phyloP scores from a whole-genome alignment of 345 rosid genomes.

The Laguncularia racemosa region DNA sequence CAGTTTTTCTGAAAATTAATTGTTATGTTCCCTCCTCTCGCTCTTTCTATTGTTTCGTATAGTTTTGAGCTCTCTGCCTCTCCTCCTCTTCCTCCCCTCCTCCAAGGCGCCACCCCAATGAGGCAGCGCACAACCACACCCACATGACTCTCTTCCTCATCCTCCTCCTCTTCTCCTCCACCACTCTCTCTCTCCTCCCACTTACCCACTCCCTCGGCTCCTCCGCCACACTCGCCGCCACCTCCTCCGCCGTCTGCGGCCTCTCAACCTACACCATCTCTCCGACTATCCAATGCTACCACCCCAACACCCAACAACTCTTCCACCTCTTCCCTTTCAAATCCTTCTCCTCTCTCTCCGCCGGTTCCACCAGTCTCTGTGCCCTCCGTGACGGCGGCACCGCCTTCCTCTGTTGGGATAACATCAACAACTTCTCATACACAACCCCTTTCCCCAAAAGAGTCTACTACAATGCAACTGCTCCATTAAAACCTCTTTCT shows the following conservation, averaged over 20 bases:
- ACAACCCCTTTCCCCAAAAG: conserved; percentile 8
- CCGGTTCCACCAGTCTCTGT: conserved; percentile 24
- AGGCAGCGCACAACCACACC: too few species aligned
- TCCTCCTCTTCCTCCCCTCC: too few species aligned
- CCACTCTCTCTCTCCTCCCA: neutral
- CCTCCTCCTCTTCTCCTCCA: neutral
- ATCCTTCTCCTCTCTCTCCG: conserved; percentile 33
- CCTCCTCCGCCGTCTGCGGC: conserved; percentile 29
- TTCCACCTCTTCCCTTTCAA: conserved; percentile 18
- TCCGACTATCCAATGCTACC: conserved; percentile 22
- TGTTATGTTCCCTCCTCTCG: too few species aligned
- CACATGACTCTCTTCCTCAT: conserved; percentile 1
- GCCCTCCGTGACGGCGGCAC: conserved; percentile 31
- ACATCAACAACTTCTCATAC: neutral
- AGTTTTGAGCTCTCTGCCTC: too few species aligned
- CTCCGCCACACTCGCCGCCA: conserved; percentile 25
- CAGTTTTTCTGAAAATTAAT: too few species aligned
- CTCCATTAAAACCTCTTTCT: conserved; percentile 12
- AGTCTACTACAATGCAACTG: conserved; percentile 17
- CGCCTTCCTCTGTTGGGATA: conserved; percentile 32
- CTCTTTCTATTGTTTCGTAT: too few species aligned
- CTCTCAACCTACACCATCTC: conserved; percentile 13
- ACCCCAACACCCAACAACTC: conserved; percentile 2
- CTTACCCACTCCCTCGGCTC: conserved; percentile 21
- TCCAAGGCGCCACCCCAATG: too few species aligned